Conservation (phyloP, 164 flowering plant species). For the Cinnamomum micranthum region DNA sequence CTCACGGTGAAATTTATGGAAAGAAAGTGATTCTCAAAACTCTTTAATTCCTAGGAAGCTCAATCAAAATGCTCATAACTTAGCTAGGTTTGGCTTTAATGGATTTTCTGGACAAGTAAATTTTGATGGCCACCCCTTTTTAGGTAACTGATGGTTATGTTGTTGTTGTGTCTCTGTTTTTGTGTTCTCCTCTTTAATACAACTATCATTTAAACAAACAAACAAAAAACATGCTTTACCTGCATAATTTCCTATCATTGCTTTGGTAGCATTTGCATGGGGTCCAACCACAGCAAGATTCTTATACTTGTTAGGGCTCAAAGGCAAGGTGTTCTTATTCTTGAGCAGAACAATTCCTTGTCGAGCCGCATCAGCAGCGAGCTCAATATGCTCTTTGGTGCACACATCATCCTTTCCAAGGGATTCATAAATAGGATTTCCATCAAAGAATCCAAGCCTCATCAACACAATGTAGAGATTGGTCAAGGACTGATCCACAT, state of each 20-base stretch:
- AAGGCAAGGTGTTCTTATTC: constrained; percentile 4
- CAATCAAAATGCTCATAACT: too few species aligned
- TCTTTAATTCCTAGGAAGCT: too few species aligned
- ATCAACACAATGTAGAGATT: constrained; percentile 10
- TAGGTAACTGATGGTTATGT: too few species aligned
- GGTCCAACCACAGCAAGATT: constrained; percentile 4
- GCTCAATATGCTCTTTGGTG: background rate
- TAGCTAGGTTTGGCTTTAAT: too few species aligned
- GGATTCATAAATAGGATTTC: background rate
- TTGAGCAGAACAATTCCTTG: constrained; percentile 14
- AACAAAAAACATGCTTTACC: background rate
- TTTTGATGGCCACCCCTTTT: too few species aligned
- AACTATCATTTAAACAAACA: too few species aligned
- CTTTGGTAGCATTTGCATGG: constrained; percentile 4
- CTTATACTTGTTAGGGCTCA: background rate
- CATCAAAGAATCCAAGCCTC: constrained; percentile 19
- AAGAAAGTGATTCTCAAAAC: too few species aligned
- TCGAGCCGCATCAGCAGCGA: constrained; percentile 7
- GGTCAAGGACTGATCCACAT: constrained; percentile 4
- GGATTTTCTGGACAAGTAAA: too few species aligned
- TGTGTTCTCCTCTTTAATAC: too few species aligned
- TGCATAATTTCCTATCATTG: constrained; percentile 15
- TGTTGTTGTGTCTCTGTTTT: too few species aligned
- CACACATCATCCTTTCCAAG: constrained; percentile 8
- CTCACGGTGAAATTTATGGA: too few species aligned